These are phyloP conservation scores for Aureobasidium namibiae DNA, from an alignment of 2,329 filamentous ascomycete genomes.

Conservation along the genomic window DNA sequence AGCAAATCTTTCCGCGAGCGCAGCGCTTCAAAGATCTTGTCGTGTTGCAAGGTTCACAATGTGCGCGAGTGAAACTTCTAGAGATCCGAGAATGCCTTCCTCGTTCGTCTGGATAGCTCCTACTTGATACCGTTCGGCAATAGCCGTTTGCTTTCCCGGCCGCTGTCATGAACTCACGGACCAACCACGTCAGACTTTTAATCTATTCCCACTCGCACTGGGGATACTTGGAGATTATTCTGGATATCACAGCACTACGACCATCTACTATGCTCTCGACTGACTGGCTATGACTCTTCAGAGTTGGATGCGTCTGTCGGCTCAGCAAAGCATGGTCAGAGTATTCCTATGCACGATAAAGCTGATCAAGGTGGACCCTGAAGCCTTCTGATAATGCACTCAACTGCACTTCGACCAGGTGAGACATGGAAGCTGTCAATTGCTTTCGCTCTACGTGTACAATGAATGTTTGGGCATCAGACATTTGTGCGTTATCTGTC, in stretches of 20 bases:
- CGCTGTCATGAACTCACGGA: neutral
- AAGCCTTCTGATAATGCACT: neutral
- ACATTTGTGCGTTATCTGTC: neutral
- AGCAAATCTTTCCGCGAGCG: neutral
- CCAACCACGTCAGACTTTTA: constrained; percentile 3
- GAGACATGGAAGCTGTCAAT: neutral
- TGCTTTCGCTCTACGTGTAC: neutral
- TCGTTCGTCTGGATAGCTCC: neutral
- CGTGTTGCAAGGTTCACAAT: neutral
- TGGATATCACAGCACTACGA: neutral
- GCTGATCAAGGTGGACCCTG: neutral
- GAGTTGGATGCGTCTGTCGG: too few relatives aligned
- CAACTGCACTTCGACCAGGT: neutral
- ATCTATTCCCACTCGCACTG: neutral
- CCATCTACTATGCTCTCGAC: too few relatives aligned
- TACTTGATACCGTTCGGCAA: constrained; percentile 3
- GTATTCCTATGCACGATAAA: neutral
- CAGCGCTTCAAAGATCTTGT: constrained; percentile 10
- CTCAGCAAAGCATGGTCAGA: too few relatives aligned
- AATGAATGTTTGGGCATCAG: neutral
- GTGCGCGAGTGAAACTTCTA: neutral
- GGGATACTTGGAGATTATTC: neutral
- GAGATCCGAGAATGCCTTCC: neutral
- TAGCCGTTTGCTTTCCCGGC: neutral
- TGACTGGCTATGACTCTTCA: neutral